These are phyloP conservation scores for Pleomassaria siparia DNA, from an alignment of 2,329 filamentous ascomycete genomes.

Conservation along the genomic window DNA sequence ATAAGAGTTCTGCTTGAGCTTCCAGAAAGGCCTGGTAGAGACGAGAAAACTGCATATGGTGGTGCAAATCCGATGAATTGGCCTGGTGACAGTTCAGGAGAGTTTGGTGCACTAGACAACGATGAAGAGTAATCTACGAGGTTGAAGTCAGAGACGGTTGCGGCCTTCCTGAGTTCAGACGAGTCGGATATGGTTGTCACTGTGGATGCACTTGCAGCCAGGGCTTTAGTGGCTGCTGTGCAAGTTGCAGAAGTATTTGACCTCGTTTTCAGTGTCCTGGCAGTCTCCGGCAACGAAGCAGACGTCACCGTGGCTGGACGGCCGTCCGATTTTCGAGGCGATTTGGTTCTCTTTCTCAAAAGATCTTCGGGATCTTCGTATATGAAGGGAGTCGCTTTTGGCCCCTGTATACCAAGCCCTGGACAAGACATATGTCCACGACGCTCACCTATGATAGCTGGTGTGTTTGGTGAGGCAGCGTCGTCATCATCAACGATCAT, in stretches of 20 bases:
- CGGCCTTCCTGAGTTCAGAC: background rate
- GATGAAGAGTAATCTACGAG: conserved; percentile 9
- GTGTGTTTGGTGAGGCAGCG: background rate
- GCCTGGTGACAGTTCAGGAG: conserved; percentile 5
- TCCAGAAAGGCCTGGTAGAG: background rate
- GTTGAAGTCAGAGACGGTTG: background rate
- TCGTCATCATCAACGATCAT: background rate
- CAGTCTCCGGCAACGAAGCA: background rate
- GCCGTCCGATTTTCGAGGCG: conserved; percentile 8
- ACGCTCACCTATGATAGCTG: background rate
- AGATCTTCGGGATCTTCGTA: conserved; percentile 26
- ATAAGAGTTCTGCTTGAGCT: background rate
- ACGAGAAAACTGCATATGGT: background rate
- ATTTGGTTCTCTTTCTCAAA: conserved; percentile 4
- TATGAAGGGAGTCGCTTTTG: conserved; percentile 18
- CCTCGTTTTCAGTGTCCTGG: background rate
- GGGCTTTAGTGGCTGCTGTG: background rate
- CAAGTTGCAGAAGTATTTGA: background rate
- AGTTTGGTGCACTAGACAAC: conserved; percentile 17
- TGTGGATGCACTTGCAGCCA: background rate
- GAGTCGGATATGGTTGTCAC: background rate
- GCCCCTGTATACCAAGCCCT: conserved; percentile 11
- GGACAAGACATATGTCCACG: conserved; percentile 7
- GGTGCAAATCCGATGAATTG: background rate
- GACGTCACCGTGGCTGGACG: background rate